Conservation (phyloP, 805 yeast genomes). For the Lipomyces yamadae region DNA sequence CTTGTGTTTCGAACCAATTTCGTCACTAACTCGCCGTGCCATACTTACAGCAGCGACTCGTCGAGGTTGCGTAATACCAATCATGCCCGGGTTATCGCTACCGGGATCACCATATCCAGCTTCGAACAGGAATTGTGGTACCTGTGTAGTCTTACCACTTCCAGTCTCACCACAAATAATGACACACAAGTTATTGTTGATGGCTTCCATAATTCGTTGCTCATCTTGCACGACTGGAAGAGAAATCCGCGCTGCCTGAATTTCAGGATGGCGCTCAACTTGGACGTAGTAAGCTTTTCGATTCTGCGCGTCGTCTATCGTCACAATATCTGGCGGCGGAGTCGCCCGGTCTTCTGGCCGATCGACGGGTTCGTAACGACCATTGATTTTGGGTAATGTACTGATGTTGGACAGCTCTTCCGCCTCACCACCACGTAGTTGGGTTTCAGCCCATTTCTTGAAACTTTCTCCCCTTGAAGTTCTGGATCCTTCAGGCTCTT, state of each 20-base stretch:
- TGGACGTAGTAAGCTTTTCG: conserved; percentile 70
- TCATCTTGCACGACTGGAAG: conserved; percentile 92
- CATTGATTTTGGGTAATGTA: conserved; percentile 55
- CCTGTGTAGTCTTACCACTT: conserved; percentile 97
- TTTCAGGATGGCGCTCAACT: conserved; percentile 45
- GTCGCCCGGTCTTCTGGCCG: conserved; percentile 77
- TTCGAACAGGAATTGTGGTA: conserved; percentile 93
- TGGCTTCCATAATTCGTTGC: conserved; percentile 92
- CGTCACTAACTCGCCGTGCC: conserved; percentile 79
- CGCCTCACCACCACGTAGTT: conserved; percentile 68
- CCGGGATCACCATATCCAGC: conserved; percentile 79
- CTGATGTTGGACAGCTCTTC: conserved; percentile 53
- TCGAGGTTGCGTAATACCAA: conserved; percentile 95
- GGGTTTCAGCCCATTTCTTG: conserved; percentile 86
- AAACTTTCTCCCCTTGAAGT: conserved; percentile 63
- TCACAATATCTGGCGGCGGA: conserved; percentile 62
- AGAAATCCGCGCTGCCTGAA: conserved; percentile 69
- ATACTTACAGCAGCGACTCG: conserved; percentile 92
- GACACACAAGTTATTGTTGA: conserved; percentile 87
- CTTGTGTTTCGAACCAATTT: conserved; percentile 71
- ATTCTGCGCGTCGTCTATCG: conserved; percentile 58
- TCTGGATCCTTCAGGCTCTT: conserved; percentile 48
- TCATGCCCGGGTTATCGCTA: conserved; percentile 83
- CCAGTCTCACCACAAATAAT: conserved; percentile 98
- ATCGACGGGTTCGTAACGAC: conserved; percentile 58